A percentile compares a stretch with the other conserved stretches of the same genome.
These are phyloP conservation scores for Nemophila menziesii DNA, from an alignment of 257 asterid genomes.

Conservation along the genomic window DNA sequence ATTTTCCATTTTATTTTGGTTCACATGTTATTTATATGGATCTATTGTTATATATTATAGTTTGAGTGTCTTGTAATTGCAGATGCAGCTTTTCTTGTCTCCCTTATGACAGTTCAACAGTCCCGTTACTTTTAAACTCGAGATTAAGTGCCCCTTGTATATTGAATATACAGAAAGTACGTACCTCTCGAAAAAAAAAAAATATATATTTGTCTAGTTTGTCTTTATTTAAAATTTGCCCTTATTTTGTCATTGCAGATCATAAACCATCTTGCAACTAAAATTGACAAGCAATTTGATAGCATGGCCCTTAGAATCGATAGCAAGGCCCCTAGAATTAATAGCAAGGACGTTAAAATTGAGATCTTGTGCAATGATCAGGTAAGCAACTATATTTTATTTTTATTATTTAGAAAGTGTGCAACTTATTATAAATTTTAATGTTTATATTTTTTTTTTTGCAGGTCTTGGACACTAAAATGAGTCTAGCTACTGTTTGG, in stretches of 20 bases:
- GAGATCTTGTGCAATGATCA: conserved; percentile 92
- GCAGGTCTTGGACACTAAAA: conserved; percentile 82
- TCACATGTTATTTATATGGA: neutral
- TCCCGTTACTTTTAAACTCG: conserved; percentile 79
- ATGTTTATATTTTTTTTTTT: conserved; percentile 8
- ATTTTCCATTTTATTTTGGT: neutral
- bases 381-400: conserved; percentile 26
- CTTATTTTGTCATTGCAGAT: too few species aligned
- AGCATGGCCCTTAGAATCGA: too few species aligned
- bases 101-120: conserved; percentile 81
- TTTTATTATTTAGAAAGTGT: too few species aligned
- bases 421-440: too few species aligned
- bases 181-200: conserved; percentile 16
- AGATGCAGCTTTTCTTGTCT: conserved; percentile 96
- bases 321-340: too few species aligned
- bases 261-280: too few species aligned
- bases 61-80: conserved; percentile 17
- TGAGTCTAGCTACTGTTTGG: conserved; percentile 94
- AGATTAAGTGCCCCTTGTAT: conserved; percentile 99
- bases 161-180: conserved; percentile 92
- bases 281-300: too few species aligned
- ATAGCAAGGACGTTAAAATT: too few species aligned
- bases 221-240: too few species aligned
- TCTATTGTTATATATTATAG: neutral
- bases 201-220: too few species aligned